Base-by-base conservation (phyloP, 306 rosid species). In the Gastrolobium villosum region DNA sequence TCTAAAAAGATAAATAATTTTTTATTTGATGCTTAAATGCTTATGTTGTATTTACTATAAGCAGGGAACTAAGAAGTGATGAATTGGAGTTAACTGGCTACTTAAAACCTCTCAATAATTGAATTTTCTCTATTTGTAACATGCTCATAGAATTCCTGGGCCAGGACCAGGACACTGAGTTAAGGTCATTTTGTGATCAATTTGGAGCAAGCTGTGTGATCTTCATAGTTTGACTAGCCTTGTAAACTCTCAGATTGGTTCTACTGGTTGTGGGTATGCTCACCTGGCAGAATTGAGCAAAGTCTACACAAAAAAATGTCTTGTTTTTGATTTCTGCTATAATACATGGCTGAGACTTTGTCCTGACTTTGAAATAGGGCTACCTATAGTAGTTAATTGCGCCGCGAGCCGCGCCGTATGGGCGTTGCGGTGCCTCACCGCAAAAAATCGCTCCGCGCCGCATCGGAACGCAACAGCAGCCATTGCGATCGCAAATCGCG, bases 121-220 rank as follows among this genome's bases (percentile, higher is more conserved):
- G 37, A 65, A 6, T 36, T 49, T 49, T 62, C 5, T 61, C 39
- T 35, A 20, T 76, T 15, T 65, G 40, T 75, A 50, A 20, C 61
- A 49, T 37, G 37, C 45, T 43, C 5, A 56, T 68, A 4, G 10
- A 45, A 68, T 57, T 69, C 62, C 61, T 6, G 26, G 52, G 26
- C 11, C 34, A 41, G 10, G 20, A 53, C 32, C 34, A 41, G 10
- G 20, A 53, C 32, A 62, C 8, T 40, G 65, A 49, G 63, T 46
- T 59, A 46, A 45, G 63, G 10, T 78, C 53, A 57, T 13, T 69
- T 63, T 69, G 71, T 56, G 20, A 7, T 68, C 50, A 41, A 8
- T 40, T 61, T 50, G 43, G 59, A 40, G 31, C 48, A 52, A 63
- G 30, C 45, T 26, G 32, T 75, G 62, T 40, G 20, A 53, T 63